Percentiles rank a stretch among this genome's conserved stretches.
Evolutionary conservation across 345 rosid genomes (phyloP).

Genomic region (Camelina neglecta): DNA sequence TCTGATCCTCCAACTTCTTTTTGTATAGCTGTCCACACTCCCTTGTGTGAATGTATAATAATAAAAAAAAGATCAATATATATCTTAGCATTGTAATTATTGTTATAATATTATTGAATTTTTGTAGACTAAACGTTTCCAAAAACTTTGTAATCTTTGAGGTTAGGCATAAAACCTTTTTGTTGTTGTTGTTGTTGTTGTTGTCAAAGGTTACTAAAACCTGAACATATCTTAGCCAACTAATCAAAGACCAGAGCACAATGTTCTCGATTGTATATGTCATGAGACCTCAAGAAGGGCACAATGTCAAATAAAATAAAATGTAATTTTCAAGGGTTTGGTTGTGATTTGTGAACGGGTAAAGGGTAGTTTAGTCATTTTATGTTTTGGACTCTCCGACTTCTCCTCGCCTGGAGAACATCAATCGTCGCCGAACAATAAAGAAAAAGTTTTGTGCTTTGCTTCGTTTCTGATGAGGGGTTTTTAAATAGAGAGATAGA

Average conservation of each 20-base stretch:
- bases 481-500: neutral
- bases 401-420: neutral
- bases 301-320: neutral
- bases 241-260: neutral
- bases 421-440: neutral
- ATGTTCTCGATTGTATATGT: neutral
- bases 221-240: neutral
- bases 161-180: slow-evolving; percentile 10
- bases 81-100: slow-evolving; percentile 30
- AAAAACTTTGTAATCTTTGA: slow-evolving; percentile 36
- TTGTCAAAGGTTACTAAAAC: neutral
- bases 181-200: too few species aligned
- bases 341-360: neutral
- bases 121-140: slow-evolving; percentile 26
- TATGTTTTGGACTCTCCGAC: neutral
- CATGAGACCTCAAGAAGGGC: neutral
- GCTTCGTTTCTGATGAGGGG: neutral
- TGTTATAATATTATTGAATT: slow-evolving; percentile 11
- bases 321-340: neutral
- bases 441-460: neutral
- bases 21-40: slow-evolving; percentile 36
- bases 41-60: slow-evolving; percentile 28
- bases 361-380: slow-evolving; percentile 13
- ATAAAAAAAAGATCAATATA: slow-evolving; percentile 13
- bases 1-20: slow-evolving; percentile 40